Percentiles rank a stretch among this genome's conserved stretches.
Conservation (phyloP, 179 eudicot species). For the Corrigiola litoralis region DNA sequence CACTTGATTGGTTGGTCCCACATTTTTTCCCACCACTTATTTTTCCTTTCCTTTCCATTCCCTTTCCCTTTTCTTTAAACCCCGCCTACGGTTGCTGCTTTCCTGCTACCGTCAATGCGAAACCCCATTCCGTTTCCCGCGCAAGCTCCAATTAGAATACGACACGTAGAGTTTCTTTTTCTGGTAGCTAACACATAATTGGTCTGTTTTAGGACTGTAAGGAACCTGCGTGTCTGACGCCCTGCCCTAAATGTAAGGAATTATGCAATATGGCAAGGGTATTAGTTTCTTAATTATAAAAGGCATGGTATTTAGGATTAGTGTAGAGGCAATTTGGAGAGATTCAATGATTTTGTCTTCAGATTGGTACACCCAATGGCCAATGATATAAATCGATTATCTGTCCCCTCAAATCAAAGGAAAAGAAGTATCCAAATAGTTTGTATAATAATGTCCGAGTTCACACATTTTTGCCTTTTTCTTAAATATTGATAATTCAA, state of each 20-base stretch:
- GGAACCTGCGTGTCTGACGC: constrained; percentile 12
- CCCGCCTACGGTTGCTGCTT: not conserved
- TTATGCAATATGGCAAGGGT: not conserved
- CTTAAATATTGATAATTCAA: no score
- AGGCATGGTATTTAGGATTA: not conserved
- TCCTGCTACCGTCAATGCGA: no score
- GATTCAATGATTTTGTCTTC: no score
- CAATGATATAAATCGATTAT: no score
- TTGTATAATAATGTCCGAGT: no score
- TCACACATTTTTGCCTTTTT: no score
- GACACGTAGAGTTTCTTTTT: not conserved
- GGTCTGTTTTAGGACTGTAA: constrained; percentile 1
- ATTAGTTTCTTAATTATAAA: not conserved
- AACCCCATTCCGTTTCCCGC: not conserved
- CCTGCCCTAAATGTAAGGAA: not conserved
- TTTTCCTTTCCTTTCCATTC: not conserved
- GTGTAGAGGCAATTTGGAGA: not conserved
- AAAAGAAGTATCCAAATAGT: no score
- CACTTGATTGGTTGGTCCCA: constrained; percentile 7
- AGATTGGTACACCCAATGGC: no score
- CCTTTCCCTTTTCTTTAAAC: not conserved
- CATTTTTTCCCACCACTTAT: no score
- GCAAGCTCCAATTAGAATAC: not conserved
- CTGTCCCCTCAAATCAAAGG: no score
- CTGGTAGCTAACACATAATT: not conserved